Conservation (phyloP, 257 asterid species). For the Lycium ferocissimum region DNA sequence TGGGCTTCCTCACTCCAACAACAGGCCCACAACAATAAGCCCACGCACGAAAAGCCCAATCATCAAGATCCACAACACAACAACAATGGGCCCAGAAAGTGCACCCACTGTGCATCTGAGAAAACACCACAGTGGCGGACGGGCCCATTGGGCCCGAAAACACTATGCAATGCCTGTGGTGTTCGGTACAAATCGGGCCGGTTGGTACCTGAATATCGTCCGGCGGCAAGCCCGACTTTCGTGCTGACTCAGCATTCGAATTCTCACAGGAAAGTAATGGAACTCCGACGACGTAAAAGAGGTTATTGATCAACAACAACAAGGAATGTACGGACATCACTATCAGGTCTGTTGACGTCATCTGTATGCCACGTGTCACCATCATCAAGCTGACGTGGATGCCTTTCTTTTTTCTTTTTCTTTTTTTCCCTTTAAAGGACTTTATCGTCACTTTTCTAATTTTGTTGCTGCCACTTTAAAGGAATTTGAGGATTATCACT, state of each 20-base stretch:
- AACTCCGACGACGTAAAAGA: slow-evolving; percentile 82
- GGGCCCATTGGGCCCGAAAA: slow-evolving; percentile 81
- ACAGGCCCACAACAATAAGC: background rate
- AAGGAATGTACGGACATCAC: slow-evolving; percentile 53
- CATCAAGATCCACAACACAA: slow-evolving; percentile 11
- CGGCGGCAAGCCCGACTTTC: slow-evolving; percentile 88
- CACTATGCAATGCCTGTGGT: slow-evolving; percentile 86
- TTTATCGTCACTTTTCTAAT: background rate
- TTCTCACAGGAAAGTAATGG: slow-evolving; percentile 79
- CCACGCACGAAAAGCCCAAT: background rate
- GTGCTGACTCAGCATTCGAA: slow-evolving; percentile 84
- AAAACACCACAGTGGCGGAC: slow-evolving; percentile 91
- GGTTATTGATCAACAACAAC: slow-evolving; percentile 49
- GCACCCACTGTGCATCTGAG: slow-evolving; percentile 84
- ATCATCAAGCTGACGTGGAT: background rate
- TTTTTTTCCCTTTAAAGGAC: background rate
- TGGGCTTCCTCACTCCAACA: slow-evolving; percentile 26
- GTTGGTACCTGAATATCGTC: slow-evolving; percentile 81
- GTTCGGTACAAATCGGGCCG: slow-evolving; percentile 80
- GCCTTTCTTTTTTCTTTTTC: background rate
- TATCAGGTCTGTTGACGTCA: slow-evolving; percentile 58
- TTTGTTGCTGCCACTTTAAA: background rate
- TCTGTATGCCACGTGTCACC: background rate
- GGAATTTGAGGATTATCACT: background rate
- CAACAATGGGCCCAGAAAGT: slow-evolving; percentile 49